Evolutionary conservation across 371 early-diverging fungal species (phyloP), one percentile per base, ranked within the genome.

Genomic region (Syncephalis plumigaleata): DNA sequence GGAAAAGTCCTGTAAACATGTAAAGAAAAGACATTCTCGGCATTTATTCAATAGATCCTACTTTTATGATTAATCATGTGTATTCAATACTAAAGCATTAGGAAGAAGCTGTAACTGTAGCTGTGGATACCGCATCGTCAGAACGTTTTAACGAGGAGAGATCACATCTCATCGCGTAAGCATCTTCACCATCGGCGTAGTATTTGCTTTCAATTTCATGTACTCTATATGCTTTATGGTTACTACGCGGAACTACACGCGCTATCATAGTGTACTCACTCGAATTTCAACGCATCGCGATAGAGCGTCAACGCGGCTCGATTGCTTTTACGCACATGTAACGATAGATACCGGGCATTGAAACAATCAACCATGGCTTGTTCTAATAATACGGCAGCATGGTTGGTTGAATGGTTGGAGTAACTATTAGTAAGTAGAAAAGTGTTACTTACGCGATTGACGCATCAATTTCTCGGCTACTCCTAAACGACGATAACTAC

Each of bases 111-210:
- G n/a, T n/a, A n/a, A n/a, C n/a, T n/a, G n/a, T n/a, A n/a, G n/a
- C n/a, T n/a, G n/a, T n/a, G n/a, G n/a, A n/a, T n/a, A n/a, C n/a
- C n/a, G n/a, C 40, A 16, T 40, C 16, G 15, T 16, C 15, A n/a
- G 40, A 18, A 16, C 21, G 40, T 21, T 40, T 40, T 18, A 40
- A 21, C 5, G 8, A 21, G 8, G 16, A 18, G 4, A 40, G 21
- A 40, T 40, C 40, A 8, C 21, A 18, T 51, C 78, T 75, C 83
- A 85, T 85, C 16, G 78, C 78, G 53, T 76, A 81, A 1, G 84
- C 88, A 63, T 90, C 92, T 61, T 96, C 97, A 18, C 97, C 97
- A 61, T 96, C 95, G 1, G 95, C 97, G 65, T 96, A 96, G 65
- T 96, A 96, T 53, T 87, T 86, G 55, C 84, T 81, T 57, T 96